phyloP scores from a whole-genome alignment of 192 early-diverging fungal species.

The Backusella morwellensis region DNA sequence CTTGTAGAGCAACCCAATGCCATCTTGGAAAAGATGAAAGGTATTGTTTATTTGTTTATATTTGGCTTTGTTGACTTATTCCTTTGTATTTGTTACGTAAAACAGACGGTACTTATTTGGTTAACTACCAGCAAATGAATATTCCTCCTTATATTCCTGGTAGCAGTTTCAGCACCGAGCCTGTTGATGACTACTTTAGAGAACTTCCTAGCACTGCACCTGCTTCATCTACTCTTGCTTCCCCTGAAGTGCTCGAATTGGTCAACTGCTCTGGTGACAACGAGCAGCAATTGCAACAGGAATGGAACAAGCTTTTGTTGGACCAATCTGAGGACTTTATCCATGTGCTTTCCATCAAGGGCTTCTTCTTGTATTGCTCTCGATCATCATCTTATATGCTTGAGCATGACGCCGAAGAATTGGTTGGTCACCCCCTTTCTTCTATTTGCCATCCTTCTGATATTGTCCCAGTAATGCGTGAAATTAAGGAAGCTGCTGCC shows the following conservation, averaged over 20 bases:
- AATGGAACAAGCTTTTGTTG: constrained; percentile 43
- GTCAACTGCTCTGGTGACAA: constrained; percentile 24
- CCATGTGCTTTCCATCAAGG: constrained; percentile 62
- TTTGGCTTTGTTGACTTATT: not conserved
- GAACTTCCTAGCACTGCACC: constrained; percentile 21
- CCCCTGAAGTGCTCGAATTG: constrained; percentile 32
- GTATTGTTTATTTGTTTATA: not conserved
- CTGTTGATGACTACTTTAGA: constrained; percentile 36
- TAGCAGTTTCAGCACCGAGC: not conserved
- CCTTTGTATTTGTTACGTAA: not conserved
- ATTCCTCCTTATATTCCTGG: constrained; percentile 6
- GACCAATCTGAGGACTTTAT: constrained; percentile 57
- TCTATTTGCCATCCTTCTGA: constrained; percentile 68
- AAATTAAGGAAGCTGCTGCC: constrained; percentile 45
- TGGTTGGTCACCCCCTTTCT: constrained; percentile 51
- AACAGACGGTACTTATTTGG: constrained; percentile 48
- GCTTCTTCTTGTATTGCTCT: constrained; percentile 62
- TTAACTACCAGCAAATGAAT: constrained; percentile 45
- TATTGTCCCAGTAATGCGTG: constrained; percentile 60
- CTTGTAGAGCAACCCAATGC: constrained; percentile 66
- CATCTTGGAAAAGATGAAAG: constrained; percentile 58
- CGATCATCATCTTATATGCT: constrained; percentile 38
- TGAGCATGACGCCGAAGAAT: constrained; percentile 52
- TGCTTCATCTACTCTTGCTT: constrained; percentile 23
- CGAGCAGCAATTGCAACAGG: not conserved